phyloP scores from a whole-genome alignment of 1,139 yeast species.

The Debaryomyces fabryi region DNA sequence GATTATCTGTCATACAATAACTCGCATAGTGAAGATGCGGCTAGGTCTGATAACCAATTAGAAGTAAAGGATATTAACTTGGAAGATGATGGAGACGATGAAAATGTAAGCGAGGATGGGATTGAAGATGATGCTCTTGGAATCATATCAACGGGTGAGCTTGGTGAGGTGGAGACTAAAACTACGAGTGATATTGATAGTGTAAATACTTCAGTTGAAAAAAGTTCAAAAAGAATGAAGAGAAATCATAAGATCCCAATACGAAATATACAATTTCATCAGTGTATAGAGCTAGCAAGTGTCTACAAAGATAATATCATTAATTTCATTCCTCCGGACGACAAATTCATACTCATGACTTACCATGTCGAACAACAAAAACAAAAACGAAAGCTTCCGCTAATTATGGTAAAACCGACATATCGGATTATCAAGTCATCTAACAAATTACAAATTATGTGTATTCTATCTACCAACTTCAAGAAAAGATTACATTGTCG shows the following conservation, averaged over 20 bases:
- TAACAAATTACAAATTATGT: slow-evolving; percentile 39
- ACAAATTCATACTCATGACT: slow-evolving; percentile 42
- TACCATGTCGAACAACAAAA: slow-evolving; percentile 46
- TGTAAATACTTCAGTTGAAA: not conserved
- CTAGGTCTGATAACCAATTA: slow-evolving; percentile 5
- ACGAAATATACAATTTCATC: slow-evolving; percentile 49
- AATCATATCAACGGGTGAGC: not conserved
- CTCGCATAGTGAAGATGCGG: slow-evolving; percentile 8
- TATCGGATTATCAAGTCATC: slow-evolving; percentile 27
- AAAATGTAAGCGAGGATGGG: not conserved
- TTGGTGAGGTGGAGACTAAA: not conserved
- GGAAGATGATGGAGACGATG: slow-evolving; percentile 11
- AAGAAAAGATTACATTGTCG: slow-evolving; percentile 40
- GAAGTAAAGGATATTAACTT: slow-evolving; percentile 12
- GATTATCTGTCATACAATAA: not conserved
- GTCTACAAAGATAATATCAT: slow-evolving; percentile 42
- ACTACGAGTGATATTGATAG: slow-evolving; percentile 8
- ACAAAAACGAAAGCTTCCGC: slow-evolving; percentile 38
- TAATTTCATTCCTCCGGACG: slow-evolving; percentile 52
- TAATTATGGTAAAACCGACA: slow-evolving; percentile 41
- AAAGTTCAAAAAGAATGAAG: not conserved
- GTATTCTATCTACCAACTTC: slow-evolving; percentile 37
- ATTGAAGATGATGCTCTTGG: not conserved
- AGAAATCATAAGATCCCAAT: slow-evolving; percentile 32
- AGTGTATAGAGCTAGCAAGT: slow-evolving; percentile 45